Evolutionary conservation across 2,329 filamentous ascomycete genomes (phyloP).

Genomic region (Fusarium sublunatum): DNA sequence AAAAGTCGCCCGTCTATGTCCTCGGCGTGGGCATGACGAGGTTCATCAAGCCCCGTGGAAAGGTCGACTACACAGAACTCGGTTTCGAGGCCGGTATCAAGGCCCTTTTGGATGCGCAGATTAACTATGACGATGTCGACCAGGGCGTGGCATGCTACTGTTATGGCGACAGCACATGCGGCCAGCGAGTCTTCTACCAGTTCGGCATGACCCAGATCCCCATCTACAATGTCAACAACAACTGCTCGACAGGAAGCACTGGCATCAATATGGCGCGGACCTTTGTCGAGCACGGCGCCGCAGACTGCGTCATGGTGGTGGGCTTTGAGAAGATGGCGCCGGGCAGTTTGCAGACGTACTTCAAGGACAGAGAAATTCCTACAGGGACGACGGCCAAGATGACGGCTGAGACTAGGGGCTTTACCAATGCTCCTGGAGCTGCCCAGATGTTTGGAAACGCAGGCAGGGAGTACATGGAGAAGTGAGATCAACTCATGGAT

Average conservation of each 20-base stretch:
- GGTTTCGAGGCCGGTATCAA: slow-evolving; percentile 94
- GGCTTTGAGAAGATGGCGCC: slow-evolving; percentile 99
- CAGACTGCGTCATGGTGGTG: slow-evolving; percentile 89
- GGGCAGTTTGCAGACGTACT: slow-evolving; percentile 85
- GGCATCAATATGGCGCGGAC: slow-evolving; percentile 86
- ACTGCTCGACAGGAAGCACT: slow-evolving; percentile 95
- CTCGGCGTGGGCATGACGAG: slow-evolving; percentile 99
- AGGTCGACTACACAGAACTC: slow-evolving; percentile 93
- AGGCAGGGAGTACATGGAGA: slow-evolving; percentile 93
- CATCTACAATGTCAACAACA: slow-evolving; percentile 99
- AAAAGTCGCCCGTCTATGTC: slow-evolving; percentile 77
- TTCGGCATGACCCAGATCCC: slow-evolving; percentile 98
- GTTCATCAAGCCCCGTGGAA: slow-evolving; percentile 96
- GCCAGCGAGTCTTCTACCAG: slow-evolving; percentile 97
- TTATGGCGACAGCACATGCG: slow-evolving; percentile 94
- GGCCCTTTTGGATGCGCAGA: slow-evolving; percentile 84
- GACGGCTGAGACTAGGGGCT: slow-evolving; percentile 84
- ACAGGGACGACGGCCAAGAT: slow-evolving; percentile 77
- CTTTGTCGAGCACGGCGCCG: slow-evolving; percentile 81
- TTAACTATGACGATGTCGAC: slow-evolving; percentile 97
- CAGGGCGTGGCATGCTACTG: slow-evolving; percentile 97
- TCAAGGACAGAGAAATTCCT: slow-evolving; percentile 86
- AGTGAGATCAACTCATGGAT: slow-evolving; percentile 60
- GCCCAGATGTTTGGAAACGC: slow-evolving; percentile 97
- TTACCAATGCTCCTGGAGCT: slow-evolving; percentile 84